Conservation (phyloP, 345 rosid species). For the Rhodamnia rubescens region DNA sequence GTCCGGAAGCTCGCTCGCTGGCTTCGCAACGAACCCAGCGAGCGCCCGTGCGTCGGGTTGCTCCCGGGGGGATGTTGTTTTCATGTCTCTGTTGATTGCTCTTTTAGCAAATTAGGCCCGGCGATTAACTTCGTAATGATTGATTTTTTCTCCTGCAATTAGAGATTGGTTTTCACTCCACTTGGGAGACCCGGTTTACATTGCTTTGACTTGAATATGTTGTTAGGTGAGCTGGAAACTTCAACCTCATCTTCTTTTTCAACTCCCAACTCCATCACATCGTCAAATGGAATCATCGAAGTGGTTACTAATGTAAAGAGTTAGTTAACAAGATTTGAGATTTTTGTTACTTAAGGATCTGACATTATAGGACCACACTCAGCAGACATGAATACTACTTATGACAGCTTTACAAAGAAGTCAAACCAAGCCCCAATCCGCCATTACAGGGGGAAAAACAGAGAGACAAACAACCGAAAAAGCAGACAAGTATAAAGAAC, state of each 20-base stretch:
- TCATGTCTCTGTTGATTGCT: constrained; percentile 10
- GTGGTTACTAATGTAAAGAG: background rate
- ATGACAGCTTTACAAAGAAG: background rate
- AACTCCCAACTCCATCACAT: background rate
- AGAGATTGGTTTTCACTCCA: background rate
- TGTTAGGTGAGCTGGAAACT: background rate
- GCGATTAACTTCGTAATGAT: constrained; percentile 14
- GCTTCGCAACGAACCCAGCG: background rate
- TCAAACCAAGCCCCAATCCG: background rate
- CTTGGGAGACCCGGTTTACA: background rate
- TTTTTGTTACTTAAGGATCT: background rate
- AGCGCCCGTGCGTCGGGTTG: background rate
- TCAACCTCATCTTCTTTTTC: background rate
- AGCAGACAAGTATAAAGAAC: background rate
- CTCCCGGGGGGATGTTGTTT: background rate
- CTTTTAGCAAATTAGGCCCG: background rate
- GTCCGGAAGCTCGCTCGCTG: background rate
- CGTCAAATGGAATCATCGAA: background rate
- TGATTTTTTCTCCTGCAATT: background rate
- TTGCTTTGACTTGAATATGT: background rate
- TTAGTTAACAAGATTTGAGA: background rate
- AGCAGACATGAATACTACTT: background rate
- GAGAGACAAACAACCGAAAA: background rate
- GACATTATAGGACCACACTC: background rate
- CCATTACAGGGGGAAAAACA: background rate